A percentile compares a stretch with the other conserved stretches of the same genome.
Evolutionary conservation across 106 monocot genomes (phyloP).

Genomic region (Dioscorea alata): DNA sequence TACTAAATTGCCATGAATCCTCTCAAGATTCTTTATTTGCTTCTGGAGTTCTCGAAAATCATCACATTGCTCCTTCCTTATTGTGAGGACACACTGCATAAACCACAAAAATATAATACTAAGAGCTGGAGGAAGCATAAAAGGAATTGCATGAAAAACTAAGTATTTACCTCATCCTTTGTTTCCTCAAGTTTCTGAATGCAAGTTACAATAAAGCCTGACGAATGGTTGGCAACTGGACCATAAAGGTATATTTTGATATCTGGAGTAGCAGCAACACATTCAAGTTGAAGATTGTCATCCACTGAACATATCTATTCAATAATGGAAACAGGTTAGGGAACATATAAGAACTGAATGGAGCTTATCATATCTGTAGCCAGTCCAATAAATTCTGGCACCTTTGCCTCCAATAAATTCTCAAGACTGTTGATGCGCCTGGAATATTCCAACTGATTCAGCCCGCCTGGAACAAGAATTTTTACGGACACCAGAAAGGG

Average conservation of each 20-base stretch:
- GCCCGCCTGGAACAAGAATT: conserved; percentile 48
- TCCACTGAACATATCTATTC: conserved; percentile 67
- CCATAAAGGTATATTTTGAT: conserved; percentile 66
- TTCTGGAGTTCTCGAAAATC: conserved; percentile 46
- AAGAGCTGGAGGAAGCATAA: neutral
- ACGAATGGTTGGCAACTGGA: conserved; percentile 26
- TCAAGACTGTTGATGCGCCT: conserved; percentile 96
- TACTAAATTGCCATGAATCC: conserved; percentile 61
- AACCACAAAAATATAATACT: conserved; percentile 15
- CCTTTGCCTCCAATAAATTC: conserved; percentile 83
- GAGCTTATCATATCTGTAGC: neutral
- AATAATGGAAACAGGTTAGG: neutral
- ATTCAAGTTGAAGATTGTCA: conserved; percentile 59
- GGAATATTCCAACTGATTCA: conserved; percentile 52
- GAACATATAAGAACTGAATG: neutral
- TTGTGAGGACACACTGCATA: conserved; percentile 29
- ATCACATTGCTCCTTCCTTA: conserved; percentile 37
- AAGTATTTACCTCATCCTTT: conserved; percentile 34
- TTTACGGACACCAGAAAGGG: neutral
- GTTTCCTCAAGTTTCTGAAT: conserved; percentile 50
- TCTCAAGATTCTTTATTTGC: conserved; percentile 47
- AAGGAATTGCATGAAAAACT: neutral
- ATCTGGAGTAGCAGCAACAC: conserved; percentile 62
- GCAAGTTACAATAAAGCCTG: conserved; percentile 20
- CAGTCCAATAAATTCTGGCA: conserved; percentile 6